Conservation (phyloP, 2,329 filamentous ascomycete genomes). For the Diplodia seriata region DNA sequence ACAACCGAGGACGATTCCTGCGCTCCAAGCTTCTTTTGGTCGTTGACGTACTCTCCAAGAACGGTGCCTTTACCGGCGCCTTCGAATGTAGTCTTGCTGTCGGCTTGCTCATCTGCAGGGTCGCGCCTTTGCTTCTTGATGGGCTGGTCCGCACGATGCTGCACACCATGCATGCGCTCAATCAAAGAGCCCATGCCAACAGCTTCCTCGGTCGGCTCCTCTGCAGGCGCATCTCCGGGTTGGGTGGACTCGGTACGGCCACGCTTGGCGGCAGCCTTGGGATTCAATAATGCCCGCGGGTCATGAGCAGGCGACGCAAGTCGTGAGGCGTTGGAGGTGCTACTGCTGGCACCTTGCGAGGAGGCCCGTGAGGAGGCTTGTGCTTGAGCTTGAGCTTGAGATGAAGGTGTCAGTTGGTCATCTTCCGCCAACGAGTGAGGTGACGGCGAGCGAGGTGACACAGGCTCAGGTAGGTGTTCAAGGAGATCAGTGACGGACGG, state of each 20-base stretch:
- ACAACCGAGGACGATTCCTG: conserved; percentile 54
- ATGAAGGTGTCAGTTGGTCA: background rate
- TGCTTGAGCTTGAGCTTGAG: background rate
- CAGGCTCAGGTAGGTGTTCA: background rate
- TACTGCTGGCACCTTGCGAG: conserved; percentile 23
- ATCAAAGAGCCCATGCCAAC: conserved; percentile 67
- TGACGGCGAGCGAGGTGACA: background rate
- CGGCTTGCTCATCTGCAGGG: conserved; percentile 41
- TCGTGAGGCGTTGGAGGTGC: conserved; percentile 14
- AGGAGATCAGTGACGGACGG: background rate
- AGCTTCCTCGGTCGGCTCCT: conserved; percentile 33
- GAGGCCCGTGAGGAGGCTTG: background rate
- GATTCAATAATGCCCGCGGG: conserved; percentile 46
- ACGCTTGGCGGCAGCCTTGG: conserved; percentile 43
- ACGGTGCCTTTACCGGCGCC: conserved; percentile 61
- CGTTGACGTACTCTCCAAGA: conserved; percentile 67
- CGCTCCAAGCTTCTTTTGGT: conserved; percentile 56
- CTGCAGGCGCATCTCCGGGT: background rate
- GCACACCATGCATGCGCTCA: conserved; percentile 77
- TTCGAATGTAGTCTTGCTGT: conserved; percentile 45
- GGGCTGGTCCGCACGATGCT: conserved; percentile 67
- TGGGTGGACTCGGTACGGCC: conserved; percentile 37
- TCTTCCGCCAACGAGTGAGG: background rate
- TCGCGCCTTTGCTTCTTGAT: conserved; percentile 57
- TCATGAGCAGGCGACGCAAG: conserved; percentile 35